A percentile compares a stretch with the other conserved stretches of the same genome.
phyloP scores from a whole-genome alignment of 768 basidiomycete genomes.

The Boletales sp. region DNA sequence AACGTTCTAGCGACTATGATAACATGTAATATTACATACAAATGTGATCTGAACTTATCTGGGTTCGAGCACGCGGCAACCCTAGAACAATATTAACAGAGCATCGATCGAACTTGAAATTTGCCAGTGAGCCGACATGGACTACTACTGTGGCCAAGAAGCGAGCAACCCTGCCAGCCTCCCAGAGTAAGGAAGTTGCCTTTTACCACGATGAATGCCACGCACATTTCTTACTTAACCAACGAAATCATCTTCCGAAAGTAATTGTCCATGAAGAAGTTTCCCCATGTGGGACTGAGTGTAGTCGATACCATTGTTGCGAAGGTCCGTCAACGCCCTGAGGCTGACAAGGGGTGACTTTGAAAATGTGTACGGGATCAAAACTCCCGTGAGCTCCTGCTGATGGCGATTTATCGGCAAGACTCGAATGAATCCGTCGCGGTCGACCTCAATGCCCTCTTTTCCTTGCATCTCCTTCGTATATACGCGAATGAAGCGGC shows the following conservation, averaged over 20 bases:
- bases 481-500: conserved; percentile 35
- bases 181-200: no score
- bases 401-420: background rate
- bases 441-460: conserved; percentile 33
- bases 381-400: background rate
- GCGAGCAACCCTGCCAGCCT: no score
- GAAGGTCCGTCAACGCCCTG: conserved; percentile 31
- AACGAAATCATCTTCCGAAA: conserved; percentile 27
- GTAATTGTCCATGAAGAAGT: conserved; percentile 28
- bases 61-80: no score
- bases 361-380: background rate
- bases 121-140: no score
- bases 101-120: no score
- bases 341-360: conserved; percentile 8
- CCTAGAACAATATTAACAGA: no score
- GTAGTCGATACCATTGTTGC: conserved; percentile 39
- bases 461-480: conserved; percentile 43
- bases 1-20: no score
- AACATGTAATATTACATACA: no score
- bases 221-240: background rate
- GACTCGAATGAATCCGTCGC: conserved; percentile 18
- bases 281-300: conserved; percentile 39
- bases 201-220: no score
- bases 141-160: no score
- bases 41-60: no score